phyloP scores from a whole-genome alignment of 768 basidiomycete genomes.

The Psilocybe cubensis region DNA sequence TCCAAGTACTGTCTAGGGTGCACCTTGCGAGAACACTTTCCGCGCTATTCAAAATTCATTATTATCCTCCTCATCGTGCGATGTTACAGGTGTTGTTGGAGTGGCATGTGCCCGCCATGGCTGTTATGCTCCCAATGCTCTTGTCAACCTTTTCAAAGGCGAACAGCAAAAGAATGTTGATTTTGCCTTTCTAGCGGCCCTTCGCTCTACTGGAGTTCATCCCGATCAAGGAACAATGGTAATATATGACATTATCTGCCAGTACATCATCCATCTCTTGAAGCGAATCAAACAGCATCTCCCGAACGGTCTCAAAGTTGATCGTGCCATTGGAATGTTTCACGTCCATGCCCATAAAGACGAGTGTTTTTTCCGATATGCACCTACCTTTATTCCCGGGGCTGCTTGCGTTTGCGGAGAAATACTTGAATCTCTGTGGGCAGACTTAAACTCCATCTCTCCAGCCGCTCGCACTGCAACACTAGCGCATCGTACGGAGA shows the following conservation, averaged over 20 bases:
- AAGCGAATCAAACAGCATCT: not conserved
- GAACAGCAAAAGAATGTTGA: slow-evolving; percentile 29
- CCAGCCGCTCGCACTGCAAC: slow-evolving; percentile 12
- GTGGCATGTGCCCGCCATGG: slow-evolving; percentile 22
- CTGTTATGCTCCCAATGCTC: slow-evolving; percentile 13
- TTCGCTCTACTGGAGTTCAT: slow-evolving; percentile 9
- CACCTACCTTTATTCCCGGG: slow-evolving; percentile 16
- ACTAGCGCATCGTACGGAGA: slow-evolving; percentile 15
- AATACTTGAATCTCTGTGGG: slow-evolving; percentile 25
- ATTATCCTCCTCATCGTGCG: slow-evolving; percentile 3
- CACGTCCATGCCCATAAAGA: slow-evolving; percentile 29
- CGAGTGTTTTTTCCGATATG: slow-evolving; percentile 28
- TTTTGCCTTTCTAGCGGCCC: slow-evolving; percentile 11
- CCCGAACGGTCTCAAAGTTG: not conserved
- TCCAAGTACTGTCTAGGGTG: slow-evolving; percentile 13
- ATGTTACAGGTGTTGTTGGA: slow-evolving; percentile 18
- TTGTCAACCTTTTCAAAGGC: slow-evolving; percentile 22
- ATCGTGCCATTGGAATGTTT: slow-evolving; percentile 24
- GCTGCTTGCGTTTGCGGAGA: slow-evolving; percentile 11
- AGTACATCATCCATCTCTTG: not conserved
- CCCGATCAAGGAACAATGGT: slow-evolving; percentile 7
- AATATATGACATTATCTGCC: slow-evolving; percentile 2
- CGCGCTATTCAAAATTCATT: slow-evolving; percentile 11
- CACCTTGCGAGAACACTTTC: slow-evolving; percentile 19
- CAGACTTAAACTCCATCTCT: slow-evolving; percentile 17